Percentiles rank a stretch among this genome's conserved stretches.
phyloP scores from a whole-genome alignment of 1,284 basidiomycete species.

The Filobasidium uniguttulatum region DNA sequence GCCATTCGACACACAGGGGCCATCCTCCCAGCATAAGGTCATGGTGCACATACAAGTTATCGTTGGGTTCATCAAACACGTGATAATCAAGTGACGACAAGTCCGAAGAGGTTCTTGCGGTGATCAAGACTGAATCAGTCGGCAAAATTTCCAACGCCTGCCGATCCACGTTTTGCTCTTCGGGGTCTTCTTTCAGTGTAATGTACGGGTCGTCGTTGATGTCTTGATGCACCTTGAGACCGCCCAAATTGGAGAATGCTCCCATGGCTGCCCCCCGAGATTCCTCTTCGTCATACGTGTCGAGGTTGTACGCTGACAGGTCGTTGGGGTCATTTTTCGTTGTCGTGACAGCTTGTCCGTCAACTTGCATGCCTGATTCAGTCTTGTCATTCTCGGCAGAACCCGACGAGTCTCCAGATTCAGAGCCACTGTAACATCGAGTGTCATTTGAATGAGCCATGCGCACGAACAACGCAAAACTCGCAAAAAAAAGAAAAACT shows the following conservation, averaged over 20 bases:
- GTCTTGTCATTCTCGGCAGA: constrained; percentile 26
- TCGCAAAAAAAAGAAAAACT: constrained; percentile 34
- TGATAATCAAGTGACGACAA: constrained; percentile 91
- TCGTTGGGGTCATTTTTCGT: constrained; percentile 49
- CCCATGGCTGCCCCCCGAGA: constrained; percentile 56
- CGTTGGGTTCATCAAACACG: constrained; percentile 81
- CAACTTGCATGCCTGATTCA: constrained; percentile 43
- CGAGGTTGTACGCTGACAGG: constrained; percentile 80
- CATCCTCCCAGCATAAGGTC: constrained; percentile 96
- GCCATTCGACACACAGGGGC: constrained; percentile 97
- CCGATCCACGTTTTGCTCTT: constrained; percentile 70
- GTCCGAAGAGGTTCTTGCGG: constrained; percentile 93
- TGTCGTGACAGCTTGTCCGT: constrained; percentile 39
- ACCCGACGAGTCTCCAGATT: constrained; percentile 10
- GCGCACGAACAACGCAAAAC: constrained; percentile 9
- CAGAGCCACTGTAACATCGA: constrained; percentile 6
- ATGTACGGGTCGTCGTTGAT: constrained; percentile 96
- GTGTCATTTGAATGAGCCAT: neutral
- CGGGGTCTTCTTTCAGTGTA: constrained; percentile 65
- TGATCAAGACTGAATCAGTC: constrained; percentile 81
- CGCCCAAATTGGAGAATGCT: constrained; percentile 92
- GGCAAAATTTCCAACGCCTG: constrained; percentile 81
- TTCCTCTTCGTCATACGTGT: constrained; percentile 82
- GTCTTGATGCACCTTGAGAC: constrained; percentile 76
- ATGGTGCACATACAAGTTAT: constrained; percentile 93